Conservation (phyloP, 2,329 filamentous ascomycete species). For the Sporothrix pseudoabietina region DNA sequence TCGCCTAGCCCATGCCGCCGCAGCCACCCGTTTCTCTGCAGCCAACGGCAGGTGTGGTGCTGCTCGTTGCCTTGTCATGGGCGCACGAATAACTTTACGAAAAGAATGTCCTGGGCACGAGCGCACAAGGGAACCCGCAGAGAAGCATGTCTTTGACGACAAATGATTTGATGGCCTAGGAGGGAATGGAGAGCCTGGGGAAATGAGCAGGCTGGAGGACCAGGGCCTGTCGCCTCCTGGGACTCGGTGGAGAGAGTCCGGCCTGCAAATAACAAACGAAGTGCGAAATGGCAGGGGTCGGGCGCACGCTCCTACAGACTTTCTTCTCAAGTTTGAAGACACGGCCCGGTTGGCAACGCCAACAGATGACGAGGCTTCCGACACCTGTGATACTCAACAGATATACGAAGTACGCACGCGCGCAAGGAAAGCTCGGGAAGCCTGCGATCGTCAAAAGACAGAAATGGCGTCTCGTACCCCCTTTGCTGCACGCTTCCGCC, state of each 20-base stretch:
- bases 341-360: neutral
- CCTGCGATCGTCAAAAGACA: neutral
- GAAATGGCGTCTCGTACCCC: slow-evolving; percentile 4
- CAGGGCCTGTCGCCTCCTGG: neutral
- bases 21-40: slow-evolving; percentile 6
- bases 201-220: neutral
- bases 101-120: neutral
- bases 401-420: neutral
- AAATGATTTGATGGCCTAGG: too few species aligned
- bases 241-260: neutral
- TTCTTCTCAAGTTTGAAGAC: neutral
- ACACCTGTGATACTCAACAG: neutral
- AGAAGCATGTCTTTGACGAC: neutral
- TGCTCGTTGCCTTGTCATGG: slow-evolving; percentile 1
- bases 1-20: neutral
- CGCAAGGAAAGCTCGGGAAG: neutral
- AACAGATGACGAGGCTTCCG: neutral
- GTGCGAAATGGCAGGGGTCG: neutral
- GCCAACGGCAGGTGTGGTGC: slow-evolving; percentile 15
- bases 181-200: too few species aligned
- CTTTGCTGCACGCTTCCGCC: slow-evolving; percentile 12
- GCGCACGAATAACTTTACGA: neutral
- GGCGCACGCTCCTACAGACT: neutral
- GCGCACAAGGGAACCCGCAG: slow-evolving; percentile 13
- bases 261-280: slow-evolving; percentile 5